These are phyloP conservation scores for Auriculariales sp. DNA, from an alignment of 768 basidiomycete genomes.

Conservation along the genomic window DNA sequence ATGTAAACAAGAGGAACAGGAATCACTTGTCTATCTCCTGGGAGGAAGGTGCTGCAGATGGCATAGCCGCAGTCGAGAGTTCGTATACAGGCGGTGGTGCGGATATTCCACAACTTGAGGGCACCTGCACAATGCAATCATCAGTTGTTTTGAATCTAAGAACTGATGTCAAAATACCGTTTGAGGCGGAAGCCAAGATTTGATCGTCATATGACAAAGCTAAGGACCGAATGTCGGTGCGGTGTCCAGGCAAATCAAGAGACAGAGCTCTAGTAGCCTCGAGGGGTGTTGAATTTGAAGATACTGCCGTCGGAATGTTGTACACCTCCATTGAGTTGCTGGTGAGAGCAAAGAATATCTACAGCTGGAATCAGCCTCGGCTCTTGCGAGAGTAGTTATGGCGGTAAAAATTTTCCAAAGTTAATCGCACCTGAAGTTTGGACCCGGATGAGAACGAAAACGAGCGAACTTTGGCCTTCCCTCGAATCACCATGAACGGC, in stretches of 20 bases:
- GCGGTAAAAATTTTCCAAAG: too few species aligned
- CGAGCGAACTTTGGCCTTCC: slow-evolving; percentile 77
- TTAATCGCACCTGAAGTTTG: neutral
- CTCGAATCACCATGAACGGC: slow-evolving; percentile 70
- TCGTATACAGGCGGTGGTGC: slow-evolving; percentile 79
- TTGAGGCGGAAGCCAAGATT: slow-evolving; percentile 80
- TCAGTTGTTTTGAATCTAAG: slow-evolving; percentile 5
- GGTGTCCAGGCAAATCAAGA: slow-evolving; percentile 83
- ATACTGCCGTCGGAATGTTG: slow-evolving; percentile 59
- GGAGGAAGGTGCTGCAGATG: slow-evolving; percentile 82
- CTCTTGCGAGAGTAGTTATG: too few species aligned
- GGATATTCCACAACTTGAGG: slow-evolving; percentile 94
- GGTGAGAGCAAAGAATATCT: slow-evolving; percentile 70
- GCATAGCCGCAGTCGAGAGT: slow-evolving; percentile 94
- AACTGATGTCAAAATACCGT: slow-evolving; percentile 35
- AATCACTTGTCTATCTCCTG: slow-evolving; percentile 82
- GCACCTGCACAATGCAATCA: slow-evolving; percentile 30
- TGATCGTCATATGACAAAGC: slow-evolving; percentile 85
- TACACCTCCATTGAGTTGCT: slow-evolving; percentile 88
- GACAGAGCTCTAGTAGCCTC: slow-evolving; percentile 57
- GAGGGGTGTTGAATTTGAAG: slow-evolving; percentile 48
- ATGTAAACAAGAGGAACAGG: slow-evolving; percentile 2
- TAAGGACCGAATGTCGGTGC: slow-evolving; percentile 78
- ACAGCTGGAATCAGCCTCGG: neutral
- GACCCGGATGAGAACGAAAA: slow-evolving; percentile 51